Percentiles rank a stretch among this genome's conserved stretches.
Evolutionary conservation across 2,329 filamentous ascomycete genomes (phyloP).

Genomic region (Helotiales sp.): DNA sequence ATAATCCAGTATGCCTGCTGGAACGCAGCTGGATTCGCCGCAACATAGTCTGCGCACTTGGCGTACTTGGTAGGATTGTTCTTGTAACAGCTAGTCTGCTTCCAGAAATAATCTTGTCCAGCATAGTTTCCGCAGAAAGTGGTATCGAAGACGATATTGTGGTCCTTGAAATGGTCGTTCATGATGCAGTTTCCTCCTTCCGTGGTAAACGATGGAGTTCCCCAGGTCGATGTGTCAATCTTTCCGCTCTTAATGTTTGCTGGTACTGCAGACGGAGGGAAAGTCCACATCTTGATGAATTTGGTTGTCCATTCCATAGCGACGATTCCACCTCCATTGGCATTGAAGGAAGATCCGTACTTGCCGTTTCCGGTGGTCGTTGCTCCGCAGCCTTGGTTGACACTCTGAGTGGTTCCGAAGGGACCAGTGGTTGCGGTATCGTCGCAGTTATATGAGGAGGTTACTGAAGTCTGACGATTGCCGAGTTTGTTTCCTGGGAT

Average conservation of each 20-base stretch:
- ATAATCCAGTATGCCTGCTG: slow-evolving; percentile 37
- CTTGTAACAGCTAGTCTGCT: slow-evolving; percentile 47
- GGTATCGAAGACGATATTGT: slow-evolving; percentile 75
- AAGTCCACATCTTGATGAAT: slow-evolving; percentile 77
- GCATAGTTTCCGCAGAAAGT: slow-evolving; percentile 76
- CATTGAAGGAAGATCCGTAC: slow-evolving; percentile 66
- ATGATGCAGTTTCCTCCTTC: slow-evolving; percentile 69
- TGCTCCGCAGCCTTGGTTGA: slow-evolving; percentile 33
- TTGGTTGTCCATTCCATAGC: slow-evolving; percentile 71
- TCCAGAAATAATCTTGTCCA: slow-evolving; percentile 58
- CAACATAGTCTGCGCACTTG: slow-evolving; percentile 37
- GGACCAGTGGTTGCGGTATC: slow-evolving; percentile 38
- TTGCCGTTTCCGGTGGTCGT: slow-evolving; percentile 50
- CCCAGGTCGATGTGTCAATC: slow-evolving; percentile 71
- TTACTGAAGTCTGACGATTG: neutral
- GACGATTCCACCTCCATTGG: slow-evolving; percentile 63
- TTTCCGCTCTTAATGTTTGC: slow-evolving; percentile 59
- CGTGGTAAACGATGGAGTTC: slow-evolving; percentile 66
- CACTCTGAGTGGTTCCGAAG: slow-evolving; percentile 46
- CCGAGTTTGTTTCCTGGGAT: slow-evolving; percentile 38
- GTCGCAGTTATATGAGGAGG: slow-evolving; percentile 35
- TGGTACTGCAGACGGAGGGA: slow-evolving; percentile 67
- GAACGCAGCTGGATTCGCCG: slow-evolving; percentile 35
- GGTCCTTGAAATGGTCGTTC: slow-evolving; percentile 65
- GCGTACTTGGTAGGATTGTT: slow-evolving; percentile 52